A percentile compares a stretch with the other conserved stretches of the same genome.
Conservation (phyloP, 495 filamentous ascomycete genomes). For the Copromyces sp. region DNA sequence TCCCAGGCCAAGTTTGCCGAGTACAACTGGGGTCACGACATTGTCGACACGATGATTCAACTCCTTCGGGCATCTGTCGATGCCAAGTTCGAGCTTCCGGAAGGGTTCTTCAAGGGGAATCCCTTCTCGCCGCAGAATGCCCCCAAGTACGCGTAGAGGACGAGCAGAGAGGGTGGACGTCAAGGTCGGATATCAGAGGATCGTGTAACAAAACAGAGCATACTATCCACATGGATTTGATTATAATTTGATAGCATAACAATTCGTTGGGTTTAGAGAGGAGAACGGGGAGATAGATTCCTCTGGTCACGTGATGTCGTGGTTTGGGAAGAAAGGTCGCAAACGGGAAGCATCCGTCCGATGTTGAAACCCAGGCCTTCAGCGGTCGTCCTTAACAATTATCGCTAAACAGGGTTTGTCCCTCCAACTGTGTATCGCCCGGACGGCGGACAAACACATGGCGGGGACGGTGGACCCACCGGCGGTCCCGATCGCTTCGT, state of each 20-base stretch:
- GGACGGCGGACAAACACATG: not conserved
- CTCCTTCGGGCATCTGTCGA: slow-evolving; percentile 5
- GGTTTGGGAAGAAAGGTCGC: not conserved
- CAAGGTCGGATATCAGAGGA: not conserved
- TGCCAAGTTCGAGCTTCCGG: slow-evolving; percentile 13
- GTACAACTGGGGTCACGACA: slow-evolving; percentile 19
- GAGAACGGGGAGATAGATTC: no score
- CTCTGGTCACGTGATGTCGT: not conserved
- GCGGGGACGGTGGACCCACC: not conserved
- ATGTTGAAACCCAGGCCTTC: not conserved
- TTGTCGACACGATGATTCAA: slow-evolving; percentile 7
- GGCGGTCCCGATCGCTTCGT: not conserved
- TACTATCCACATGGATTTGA: no score
- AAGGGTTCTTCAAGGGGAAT: slow-evolving; percentile 3
- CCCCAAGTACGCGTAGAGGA: not conserved
- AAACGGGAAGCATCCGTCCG: not conserved
- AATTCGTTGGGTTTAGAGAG: not conserved
- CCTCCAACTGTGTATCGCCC: not conserved
- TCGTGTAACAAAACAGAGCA: not conserved
- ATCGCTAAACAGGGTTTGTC: not conserved
- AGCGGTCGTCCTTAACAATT: not conserved
- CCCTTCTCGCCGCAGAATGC: slow-evolving; percentile 3
- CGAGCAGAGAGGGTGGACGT: not conserved
- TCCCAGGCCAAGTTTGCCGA: slow-evolving; percentile 14
- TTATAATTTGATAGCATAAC: not conserved